Evolutionary conservation across 2,329 filamentous ascomycete species (phyloP), one percentile per base, ranked within the genome.

Genomic region (Talaromyces rugulosus): DNA sequence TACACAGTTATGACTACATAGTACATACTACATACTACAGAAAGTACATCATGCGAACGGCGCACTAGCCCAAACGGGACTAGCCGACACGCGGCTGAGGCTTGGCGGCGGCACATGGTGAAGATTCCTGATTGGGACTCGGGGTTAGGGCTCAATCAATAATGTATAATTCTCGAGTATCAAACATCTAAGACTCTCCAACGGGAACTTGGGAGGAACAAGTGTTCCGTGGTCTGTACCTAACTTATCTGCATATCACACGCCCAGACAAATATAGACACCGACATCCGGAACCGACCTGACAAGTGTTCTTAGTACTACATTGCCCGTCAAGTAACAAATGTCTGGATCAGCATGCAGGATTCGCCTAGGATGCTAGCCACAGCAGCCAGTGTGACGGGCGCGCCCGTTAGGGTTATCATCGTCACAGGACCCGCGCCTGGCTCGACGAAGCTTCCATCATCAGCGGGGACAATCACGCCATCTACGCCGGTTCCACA

Each of bases 401-500:
- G 14, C 36, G 5, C 18, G 44, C 44, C 8, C n/a, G 44, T 47
- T 47, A 47, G 44, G 44, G 44, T 47, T 47, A 14, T 47, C 44
- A 47, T 47, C 44, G 44, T 47, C 44, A 47, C 44, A 11, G 44
- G 44, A 47, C 44, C 23, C 1, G 18, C 44, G 44, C 44, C 44
- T 47, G 44, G 18, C 18, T 47, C 44, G 44, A 47, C 44, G 50
- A 31, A 53, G 18, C 51, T 62, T 59, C 61, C 61, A 62, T 59
- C 57, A 62, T 62, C 61, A 57, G 57, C 55, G 61, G 61, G 59
- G 61, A 27, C 61, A 27, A 62, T 59, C 61, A 62, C 61, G 61
- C 61, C 61, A 62, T 62, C 61, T 50, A 18, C 31, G 1, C 42
- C 18, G 44, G 42, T 27, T 16, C 56, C 51, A 58, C 54, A 53